Evolutionary conservation across 2,329 filamentous ascomycete species (phyloP), one percentile per base, ranked within the genome.

Genomic region (Talaromyces sp.): DNA sequence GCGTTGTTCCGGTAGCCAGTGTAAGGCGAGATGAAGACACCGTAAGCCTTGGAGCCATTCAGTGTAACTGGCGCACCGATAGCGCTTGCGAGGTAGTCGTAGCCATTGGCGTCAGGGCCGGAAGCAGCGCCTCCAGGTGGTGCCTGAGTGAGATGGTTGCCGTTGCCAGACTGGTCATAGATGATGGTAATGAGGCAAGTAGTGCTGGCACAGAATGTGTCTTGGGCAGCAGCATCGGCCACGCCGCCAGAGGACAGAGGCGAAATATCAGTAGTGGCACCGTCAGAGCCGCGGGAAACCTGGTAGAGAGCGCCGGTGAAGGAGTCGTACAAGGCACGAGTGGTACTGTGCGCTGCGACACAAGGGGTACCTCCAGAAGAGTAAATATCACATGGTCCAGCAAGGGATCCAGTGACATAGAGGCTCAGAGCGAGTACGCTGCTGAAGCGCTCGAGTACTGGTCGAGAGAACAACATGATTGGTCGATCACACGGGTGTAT

Each of bases 341-440:
- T 62, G 7, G 60, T 62, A 40, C 60, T 62, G 60, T 62, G 60
- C 21, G 60, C 60, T 25, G 60, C 60, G 33, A 62, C 54, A 52
- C 60, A 62, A n/a, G 60, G 60, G 7, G 60, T 62, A 50, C 37
- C 40, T 11, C 60, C 60, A 33, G 60, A 62, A 5, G 60, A 35
- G 46, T 62, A 62, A 23, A 62, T 62, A 31, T 62, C 60, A 57
- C 60, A 62, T 12, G 60, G 60, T 25, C 40, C 60, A n/a, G 60
- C 60, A 33, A 58, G 54, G 28, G 60, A 62, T 9, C 60, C 35
- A 23, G 60, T 57, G 23, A 48, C 42, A 21, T 58, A 48, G 6
- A 62, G 60, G 37, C 31, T 39, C 35, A 62, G 33, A 42, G 60
- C 60, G 7, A 61, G 37, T 25, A 61, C 58, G 25, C 60, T 58